A percentile compares a stretch with the other conserved stretches of the same genome.
phyloP scores from a whole-genome alignment of 139 green algal species.

The Tetraselmis chui region DNA sequence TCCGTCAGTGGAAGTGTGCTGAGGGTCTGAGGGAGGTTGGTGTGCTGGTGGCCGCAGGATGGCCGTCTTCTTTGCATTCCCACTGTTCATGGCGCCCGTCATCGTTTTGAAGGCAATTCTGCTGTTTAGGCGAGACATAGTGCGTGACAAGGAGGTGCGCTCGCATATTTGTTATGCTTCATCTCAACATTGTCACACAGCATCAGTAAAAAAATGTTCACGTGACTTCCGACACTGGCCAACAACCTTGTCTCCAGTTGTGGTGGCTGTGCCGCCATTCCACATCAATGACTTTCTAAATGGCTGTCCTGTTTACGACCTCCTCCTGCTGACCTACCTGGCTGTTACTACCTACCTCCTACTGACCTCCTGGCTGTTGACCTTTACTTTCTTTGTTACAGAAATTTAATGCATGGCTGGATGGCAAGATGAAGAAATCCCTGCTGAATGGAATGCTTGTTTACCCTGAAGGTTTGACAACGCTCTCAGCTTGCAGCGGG shows the following conservation, averaged over 20 bases:
- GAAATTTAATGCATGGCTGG: constrained; percentile 63
- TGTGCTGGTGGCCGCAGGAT: constrained; percentile 34
- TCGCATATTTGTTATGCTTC: background rate
- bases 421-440: constrained; percentile 34
- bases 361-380: too few species aligned
- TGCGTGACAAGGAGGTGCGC: constrained; percentile 66
- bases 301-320: too few species aligned
- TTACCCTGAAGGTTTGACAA: constrained; percentile 57
- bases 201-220: too few species aligned
- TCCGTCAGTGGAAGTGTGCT: too few species aligned
- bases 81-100: constrained; percentile 69
- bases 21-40: too few species aligned
- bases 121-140: constrained; percentile 68
- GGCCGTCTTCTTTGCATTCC: constrained; percentile 74
- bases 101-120: constrained; percentile 51
- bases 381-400: too few species aligned
- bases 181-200: background rate
- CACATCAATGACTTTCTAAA: background rate
- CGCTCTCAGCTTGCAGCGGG: background rate
- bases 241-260: too few species aligned
- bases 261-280: too few species aligned
- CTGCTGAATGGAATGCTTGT: constrained; percentile 50
- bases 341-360: too few species aligned
- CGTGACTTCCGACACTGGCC: too few species aligned
- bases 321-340: too few species aligned